A percentile compares a stretch with the other conserved stretches of the same genome.
Conservation (phyloP, 768 basidiomycete genomes). For the Tricholoma sp. region DNA sequence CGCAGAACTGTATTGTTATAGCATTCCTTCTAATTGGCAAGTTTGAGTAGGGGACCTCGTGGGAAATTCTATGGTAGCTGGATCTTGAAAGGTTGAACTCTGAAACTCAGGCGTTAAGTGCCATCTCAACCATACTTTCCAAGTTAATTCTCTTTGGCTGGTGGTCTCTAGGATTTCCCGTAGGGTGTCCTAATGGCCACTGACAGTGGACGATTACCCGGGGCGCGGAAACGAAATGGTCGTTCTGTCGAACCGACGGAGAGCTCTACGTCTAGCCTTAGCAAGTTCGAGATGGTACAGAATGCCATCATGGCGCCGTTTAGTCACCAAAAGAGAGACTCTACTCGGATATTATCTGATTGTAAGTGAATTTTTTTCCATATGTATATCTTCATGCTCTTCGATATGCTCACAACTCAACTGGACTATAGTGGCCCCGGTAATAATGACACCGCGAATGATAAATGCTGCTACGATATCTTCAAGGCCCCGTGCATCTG, state of each 20-base stretch:
- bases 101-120: neutral
- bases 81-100: constrained; percentile 10
- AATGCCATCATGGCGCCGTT: constrained; percentile 72
- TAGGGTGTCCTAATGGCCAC: constrained; percentile 28
- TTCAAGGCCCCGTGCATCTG: constrained; percentile 37
- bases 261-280: constrained; percentile 31
- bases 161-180: neutral
- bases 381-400: neutral
- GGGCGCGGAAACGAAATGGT: constrained; percentile 32
- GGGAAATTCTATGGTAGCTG: constrained; percentile 9
- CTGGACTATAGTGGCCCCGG: constrained; percentile 68
- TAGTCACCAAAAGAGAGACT: constrained; percentile 61
- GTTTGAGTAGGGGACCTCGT: constrained; percentile 11
- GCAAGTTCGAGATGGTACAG: constrained; percentile 59
- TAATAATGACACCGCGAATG: constrained; percentile 87
- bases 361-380: constrained; percentile 39
- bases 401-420: constrained; percentile 1
- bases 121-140: neutral
- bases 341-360: constrained; percentile 69
- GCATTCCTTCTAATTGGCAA: neutral
- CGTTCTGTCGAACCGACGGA: constrained; percentile 35
- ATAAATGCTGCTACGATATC: constrained; percentile 67
- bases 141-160: constrained; percentile 2
- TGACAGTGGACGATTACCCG: constrained; percentile 26
- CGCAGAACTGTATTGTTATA: neutral